Base-by-base conservation (phyloP, 2,329 filamentous ascomycete species). In the Fusarium newnesense region DNA sequence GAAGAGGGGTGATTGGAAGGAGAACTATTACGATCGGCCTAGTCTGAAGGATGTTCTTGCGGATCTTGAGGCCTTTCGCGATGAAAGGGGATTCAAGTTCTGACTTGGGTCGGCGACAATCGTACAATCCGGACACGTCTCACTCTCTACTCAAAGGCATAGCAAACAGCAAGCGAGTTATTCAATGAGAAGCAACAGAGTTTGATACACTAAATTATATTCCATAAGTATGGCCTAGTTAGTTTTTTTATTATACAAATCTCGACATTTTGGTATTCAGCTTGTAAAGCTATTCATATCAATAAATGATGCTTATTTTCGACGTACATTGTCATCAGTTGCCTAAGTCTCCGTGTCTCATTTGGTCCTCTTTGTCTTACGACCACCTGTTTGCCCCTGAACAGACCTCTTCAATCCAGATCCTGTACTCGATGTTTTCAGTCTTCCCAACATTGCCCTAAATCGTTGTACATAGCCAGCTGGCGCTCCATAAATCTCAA, bases 11-110 rank as follows among this genome's bases (percentile, higher is more conserved):
- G 75, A 79, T 49, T 89, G 87, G 87, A 81, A 84, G 26, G 84
- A 84, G 52, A 89, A 89, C 69, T 84, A 84, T 69, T 89, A 85
- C 70, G 77, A 82, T 34, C 81, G 88, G 11, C 87, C 87, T 4
- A 85, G 73, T 13, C 74, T 89, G 50, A 79, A 77, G 43, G 82
- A 88, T 67, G 85, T 89, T 40, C 71, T 77, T 36, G 64, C 78
- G 19, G 78, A 79, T 19, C 74, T 84, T 12, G 66, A 77, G 42
- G 69, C 71, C 9, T 83, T 78, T 43, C 75, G 73, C 30, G 67
- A 77, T 34, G 73, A 76, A 37, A 63, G 66, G 19, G 69, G 68
- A 40, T 53, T 76, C 28, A 39, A 56, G 18, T 58, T 69, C 59
- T 76, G 57, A 76, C n/a, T n/a, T 28, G 19, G 24, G 46, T 21